phyloP scores from a whole-genome alignment of 305 asterid species.

The Fraxinus dipetala region DNA sequence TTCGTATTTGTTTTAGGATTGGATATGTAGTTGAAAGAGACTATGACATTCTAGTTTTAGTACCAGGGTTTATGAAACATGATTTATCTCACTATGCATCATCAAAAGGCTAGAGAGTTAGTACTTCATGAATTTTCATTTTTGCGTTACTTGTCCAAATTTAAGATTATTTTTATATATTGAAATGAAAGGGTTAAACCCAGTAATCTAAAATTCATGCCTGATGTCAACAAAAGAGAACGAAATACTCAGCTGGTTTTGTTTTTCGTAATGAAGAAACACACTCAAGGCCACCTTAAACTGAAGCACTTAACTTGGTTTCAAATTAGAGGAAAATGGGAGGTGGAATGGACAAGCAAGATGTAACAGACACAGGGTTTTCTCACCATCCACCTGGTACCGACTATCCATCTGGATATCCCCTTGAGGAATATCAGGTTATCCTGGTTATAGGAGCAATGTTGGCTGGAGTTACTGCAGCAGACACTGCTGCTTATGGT shows the following conservation, averaged over 20 bases:
- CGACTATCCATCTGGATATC: slow-evolving; percentile 17
- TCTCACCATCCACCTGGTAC: slow-evolving; percentile 36
- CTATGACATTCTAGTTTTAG: not conserved
- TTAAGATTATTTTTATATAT: not conserved
- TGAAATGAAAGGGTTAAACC: not conserved
- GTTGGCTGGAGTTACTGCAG: slow-evolving; percentile 75
- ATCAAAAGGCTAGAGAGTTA: not conserved
- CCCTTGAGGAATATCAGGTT: slow-evolving; percentile 32
- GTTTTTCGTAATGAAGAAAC: not conserved
- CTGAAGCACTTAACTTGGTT: not conserved
- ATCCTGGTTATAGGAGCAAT: slow-evolving; percentile 42
- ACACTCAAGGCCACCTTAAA: not conserved
- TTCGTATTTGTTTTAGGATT: not conserved
- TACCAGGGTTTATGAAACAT: not conserved
- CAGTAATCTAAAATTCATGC: not conserved
- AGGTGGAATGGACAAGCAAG: slow-evolving; percentile 38
- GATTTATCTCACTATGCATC: not conserved
- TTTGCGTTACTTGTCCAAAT: not conserved
- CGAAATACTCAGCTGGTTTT: not conserved
- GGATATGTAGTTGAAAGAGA: not conserved
- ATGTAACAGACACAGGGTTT: slow-evolving; percentile 35
- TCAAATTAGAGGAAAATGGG: slow-evolving; percentile 30
- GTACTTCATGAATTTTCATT: not conserved
- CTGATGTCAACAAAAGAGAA: not conserved
- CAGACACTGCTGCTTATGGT: slow-evolving; percentile 69